Percentiles rank a stretch among this genome's conserved stretches.
These are phyloP conservation scores for Saccharum officinarum DNA, from an alignment of 176 grass and related monocot genomes.

Conservation along the genomic window DNA sequence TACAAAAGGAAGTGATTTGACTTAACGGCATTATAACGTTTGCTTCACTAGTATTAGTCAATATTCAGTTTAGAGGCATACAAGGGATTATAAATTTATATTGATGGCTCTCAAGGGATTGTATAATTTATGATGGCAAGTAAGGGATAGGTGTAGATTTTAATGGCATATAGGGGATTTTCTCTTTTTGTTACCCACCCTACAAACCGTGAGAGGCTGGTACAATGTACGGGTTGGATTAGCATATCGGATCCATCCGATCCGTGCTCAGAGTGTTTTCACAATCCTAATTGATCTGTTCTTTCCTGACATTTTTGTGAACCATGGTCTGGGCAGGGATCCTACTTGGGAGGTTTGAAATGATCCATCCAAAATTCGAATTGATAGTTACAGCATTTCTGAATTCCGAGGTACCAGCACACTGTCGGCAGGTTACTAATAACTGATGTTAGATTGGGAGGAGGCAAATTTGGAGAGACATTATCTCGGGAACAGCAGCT, in stretches of 20 bases:
- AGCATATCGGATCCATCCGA: background rate
- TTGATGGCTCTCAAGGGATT: too few species aligned
- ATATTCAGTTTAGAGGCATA: too few species aligned
- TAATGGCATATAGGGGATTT: too few species aligned
- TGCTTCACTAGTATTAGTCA: too few species aligned
- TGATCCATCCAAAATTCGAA: background rate
- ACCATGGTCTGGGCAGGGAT: background rate
- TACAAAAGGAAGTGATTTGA: too few species aligned
- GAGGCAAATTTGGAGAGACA: conserved; percentile 8
- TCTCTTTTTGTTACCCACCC: conserved; percentile 13
- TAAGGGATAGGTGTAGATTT: too few species aligned
- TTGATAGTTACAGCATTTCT: background rate
- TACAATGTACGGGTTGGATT: background rate
- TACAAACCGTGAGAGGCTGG: background rate
- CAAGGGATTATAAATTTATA: too few species aligned
- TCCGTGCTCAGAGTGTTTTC: background rate
- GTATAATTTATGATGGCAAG: too few species aligned
- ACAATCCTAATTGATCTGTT: background rate
- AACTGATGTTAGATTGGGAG: background rate
- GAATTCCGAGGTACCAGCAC: background rate
- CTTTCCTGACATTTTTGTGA: background rate
- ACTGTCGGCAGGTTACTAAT: too few species aligned
- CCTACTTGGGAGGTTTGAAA: background rate
- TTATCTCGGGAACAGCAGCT: background rate
- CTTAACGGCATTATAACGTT: too few species aligned